These are phyloP conservation scores for Starmerella davenportii DNA, from an alignment of 805 yeast genomes.

Conservation along the genomic window DNA sequence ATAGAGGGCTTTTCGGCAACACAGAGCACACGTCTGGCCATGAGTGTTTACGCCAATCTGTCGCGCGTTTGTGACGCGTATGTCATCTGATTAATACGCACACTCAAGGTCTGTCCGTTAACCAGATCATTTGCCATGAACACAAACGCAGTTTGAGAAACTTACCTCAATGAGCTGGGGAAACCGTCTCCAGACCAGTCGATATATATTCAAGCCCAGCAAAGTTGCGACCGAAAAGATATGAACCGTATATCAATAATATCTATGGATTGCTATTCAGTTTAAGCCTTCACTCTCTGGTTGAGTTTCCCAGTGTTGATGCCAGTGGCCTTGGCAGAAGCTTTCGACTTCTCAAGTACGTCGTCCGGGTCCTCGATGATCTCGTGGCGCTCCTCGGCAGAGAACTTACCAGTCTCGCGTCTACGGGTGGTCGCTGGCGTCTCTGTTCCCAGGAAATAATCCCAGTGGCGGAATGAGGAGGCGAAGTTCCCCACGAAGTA, in stretches of 20 bases:
- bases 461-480: slow-evolving; percentile 94
- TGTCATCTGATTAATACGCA: no score
- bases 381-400: slow-evolving; percentile 16
- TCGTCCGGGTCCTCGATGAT: slow-evolving; percentile 18
- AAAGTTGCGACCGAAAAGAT: no score
- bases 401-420: slow-evolving; percentile 27
- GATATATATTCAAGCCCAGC: no score
- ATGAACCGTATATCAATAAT: background rate
- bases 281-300: slow-evolving; percentile 3
- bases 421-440: slow-evolving; percentile 29
- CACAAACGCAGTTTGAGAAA: no score
- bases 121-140: no score
- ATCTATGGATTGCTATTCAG: background rate
- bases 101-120: no score
- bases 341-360: slow-evolving; percentile 9
- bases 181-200: no score
- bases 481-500: slow-evolving; percentile 92
- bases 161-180: no score
- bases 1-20: slow-evolving; percentile 96
- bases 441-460: slow-evolving; percentile 73
- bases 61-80: no score
- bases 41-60: background rate
- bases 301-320: slow-evolving; percentile 1
- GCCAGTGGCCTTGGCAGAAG: slow-evolving; percentile 4
- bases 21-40: slow-evolving; percentile 37